Evolutionary conservation across 139 green algal species (phyloP).

Genomic region (Penium margaritaceum): DNA sequence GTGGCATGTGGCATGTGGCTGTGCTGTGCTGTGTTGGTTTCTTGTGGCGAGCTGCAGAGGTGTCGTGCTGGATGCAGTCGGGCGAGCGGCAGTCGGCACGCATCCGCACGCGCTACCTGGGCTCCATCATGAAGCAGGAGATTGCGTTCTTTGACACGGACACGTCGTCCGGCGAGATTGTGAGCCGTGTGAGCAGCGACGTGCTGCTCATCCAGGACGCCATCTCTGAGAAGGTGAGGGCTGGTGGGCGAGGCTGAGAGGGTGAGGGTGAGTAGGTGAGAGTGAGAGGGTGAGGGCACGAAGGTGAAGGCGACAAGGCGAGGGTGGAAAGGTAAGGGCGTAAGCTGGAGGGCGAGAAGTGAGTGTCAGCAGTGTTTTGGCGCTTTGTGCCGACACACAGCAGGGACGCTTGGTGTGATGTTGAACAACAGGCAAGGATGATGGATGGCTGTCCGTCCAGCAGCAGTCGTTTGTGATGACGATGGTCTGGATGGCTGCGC

Average conservation of each 20-base stretch:
- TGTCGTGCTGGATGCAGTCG: constrained; percentile 36
- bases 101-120: constrained; percentile 28
- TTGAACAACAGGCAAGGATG: no score
- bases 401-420: no score
- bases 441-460: no score
- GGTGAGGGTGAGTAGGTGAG: no score
- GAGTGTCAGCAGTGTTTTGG: no score
- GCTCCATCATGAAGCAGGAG: constrained; percentile 36
- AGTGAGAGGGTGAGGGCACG: no score
- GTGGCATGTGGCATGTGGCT: neutral
- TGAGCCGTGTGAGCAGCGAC: constrained; percentile 30
- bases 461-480: no score
- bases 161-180: constrained; percentile 12
- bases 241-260: neutral
- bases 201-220: constrained; percentile 32
- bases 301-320: no score
- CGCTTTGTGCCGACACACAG: no score
- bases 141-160: constrained; percentile 37
- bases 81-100: constrained; percentile 36
- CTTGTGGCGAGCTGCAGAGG: constrained; percentile 9
- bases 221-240: constrained; percentile 34
- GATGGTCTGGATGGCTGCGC: no score
- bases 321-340: no score
- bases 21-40: neutral
- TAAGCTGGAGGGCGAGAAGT: no score